Evolutionary conservation across 345 rosid species (phyloP).

Genomic region (Salix caprea): DNA sequence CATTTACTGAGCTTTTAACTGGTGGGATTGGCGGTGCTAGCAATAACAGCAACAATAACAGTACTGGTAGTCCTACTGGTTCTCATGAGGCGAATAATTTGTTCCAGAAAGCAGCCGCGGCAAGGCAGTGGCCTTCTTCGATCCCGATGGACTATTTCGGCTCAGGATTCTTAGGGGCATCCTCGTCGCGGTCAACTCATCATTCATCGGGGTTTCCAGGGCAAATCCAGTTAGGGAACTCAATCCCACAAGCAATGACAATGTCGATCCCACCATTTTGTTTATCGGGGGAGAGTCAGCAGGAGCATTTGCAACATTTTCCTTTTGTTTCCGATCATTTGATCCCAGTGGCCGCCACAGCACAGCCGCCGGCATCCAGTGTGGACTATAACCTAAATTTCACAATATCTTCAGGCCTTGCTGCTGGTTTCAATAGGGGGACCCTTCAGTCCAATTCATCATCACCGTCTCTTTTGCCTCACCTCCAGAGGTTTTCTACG

Average conservation of each 20-base stretch:
- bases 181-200: slow-evolving; percentile 32
- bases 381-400: slow-evolving; percentile 71
- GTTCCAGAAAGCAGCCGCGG: slow-evolving; percentile 31
- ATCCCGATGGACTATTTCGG: slow-evolving; percentile 62
- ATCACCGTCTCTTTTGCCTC: slow-evolving; percentile 59
- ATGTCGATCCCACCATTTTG: slow-evolving; percentile 35
- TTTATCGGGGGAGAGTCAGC: slow-evolving; percentile 39
- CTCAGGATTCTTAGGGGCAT: slow-evolving; percentile 44
- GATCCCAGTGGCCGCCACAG: slow-evolving; percentile 54
- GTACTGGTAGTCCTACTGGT: slow-evolving; percentile 31
- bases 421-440: slow-evolving; percentile 97
- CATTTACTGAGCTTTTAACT: slow-evolving; percentile 84
- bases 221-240: slow-evolving; percentile 44
- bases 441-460: slow-evolving; percentile 99
- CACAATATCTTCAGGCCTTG: slow-evolving; percentile 72
- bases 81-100: slow-evolving; percentile 32
- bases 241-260: slow-evolving; percentile 28
- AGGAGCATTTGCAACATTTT: slow-evolving; percentile 51
- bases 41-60: neutral
- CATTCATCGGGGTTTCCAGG: slow-evolving; percentile 41
- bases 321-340: slow-evolving; percentile 74
- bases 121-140: slow-evolving; percentile 55
- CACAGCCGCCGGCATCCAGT: slow-evolving; percentile 28
- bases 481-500: slow-evolving; percentile 62
- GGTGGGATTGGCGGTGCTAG: slow-evolving; percentile 42